phyloP scores from a whole-genome alignment of 495 filamentous ascomycete genomes.

The Aspergillus baeticus region DNA sequence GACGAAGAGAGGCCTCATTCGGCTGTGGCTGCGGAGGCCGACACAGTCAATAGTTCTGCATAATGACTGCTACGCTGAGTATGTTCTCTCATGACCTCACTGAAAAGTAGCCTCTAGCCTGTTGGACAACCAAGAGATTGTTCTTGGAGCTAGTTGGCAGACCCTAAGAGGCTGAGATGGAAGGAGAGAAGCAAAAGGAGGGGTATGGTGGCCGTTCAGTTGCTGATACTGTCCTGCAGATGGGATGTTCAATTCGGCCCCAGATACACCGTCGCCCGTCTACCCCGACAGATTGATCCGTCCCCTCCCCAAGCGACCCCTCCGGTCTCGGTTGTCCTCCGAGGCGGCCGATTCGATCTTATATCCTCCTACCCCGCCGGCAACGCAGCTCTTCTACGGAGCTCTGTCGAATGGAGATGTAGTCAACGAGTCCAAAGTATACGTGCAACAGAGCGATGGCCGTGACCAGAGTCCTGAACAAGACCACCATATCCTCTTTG shows the following conservation, averaged over 20 bases:
- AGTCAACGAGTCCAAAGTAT: constrained; percentile 43
- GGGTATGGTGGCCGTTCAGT: constrained; percentile 35
- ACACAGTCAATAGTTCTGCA: constrained; percentile 33
- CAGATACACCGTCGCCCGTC: constrained; percentile 70
- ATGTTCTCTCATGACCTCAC: constrained; percentile 36
- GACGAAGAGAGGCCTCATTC: constrained; percentile 13
- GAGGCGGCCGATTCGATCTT: constrained; percentile 80
- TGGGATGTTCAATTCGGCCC: constrained; percentile 56
- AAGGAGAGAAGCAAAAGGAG: constrained; percentile 6
- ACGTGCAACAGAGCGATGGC: constrained; percentile 43
- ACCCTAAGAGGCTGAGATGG: constrained; percentile 7
- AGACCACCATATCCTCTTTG: constrained; percentile 41
- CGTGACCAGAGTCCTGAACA: constrained; percentile 49
- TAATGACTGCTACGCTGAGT: constrained; percentile 51
- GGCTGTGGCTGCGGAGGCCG: constrained; percentile 35
- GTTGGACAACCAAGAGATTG: constrained; percentile 9
- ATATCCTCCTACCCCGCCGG: constrained; percentile 71
- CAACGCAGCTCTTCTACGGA: constrained; percentile 72
- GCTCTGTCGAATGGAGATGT: constrained; percentile 48
- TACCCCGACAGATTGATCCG: constrained; percentile 91
- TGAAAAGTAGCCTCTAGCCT: constrained; percentile 12
- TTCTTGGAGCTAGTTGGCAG: constrained; percentile 11
- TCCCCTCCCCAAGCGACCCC: constrained; percentile 81
- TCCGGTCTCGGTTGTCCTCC: constrained; percentile 80
- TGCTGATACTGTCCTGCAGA: constrained; percentile 47